Conservation (phyloP, 2,329 filamentous ascomycete species). For the Fusarium multiceps region DNA sequence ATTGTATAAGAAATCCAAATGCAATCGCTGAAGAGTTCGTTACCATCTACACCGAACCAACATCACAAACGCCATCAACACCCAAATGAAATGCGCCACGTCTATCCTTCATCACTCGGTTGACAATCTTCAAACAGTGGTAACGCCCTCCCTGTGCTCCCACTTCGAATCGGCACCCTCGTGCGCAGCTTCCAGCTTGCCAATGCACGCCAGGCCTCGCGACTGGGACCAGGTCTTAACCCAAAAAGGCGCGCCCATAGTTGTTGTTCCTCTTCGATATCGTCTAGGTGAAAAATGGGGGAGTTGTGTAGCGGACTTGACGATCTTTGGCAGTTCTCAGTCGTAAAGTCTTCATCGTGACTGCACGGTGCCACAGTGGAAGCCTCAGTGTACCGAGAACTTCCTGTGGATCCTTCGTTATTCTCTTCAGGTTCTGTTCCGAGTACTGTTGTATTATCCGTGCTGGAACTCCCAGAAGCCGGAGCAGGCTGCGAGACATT, state of each 20-base stretch:
- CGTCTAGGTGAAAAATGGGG: neutral
- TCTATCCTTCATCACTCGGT: conserved; percentile 5
- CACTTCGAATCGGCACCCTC: neutral
- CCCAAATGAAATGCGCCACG: conserved; percentile 22
- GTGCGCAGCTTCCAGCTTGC: neutral
- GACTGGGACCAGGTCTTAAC: neutral
- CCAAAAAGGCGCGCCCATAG: neutral
- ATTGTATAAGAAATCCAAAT: conserved; percentile 4
- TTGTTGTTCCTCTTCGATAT: neutral
- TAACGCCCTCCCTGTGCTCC: neutral
- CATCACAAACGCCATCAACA: conserved; percentile 16
- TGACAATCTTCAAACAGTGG: neutral
- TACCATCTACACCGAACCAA: conserved; percentile 31
- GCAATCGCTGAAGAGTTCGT: conserved; percentile 8
- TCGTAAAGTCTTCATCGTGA: neutral
- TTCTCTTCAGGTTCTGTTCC: neutral
- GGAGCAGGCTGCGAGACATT: neutral
- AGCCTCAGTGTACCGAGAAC: neutral
- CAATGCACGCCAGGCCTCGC: neutral
- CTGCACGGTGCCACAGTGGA: neutral
- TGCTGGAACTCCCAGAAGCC: neutral
- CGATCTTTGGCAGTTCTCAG: neutral
- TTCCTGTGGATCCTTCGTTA: neutral
- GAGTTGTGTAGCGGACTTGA: neutral
- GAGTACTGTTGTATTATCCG: neutral